Percentiles rank a stretch among this genome's conserved stretches.
Evolutionary conservation across 106 monocot species (phyloP).

Genomic region (Platanthera zijinensis): DNA sequence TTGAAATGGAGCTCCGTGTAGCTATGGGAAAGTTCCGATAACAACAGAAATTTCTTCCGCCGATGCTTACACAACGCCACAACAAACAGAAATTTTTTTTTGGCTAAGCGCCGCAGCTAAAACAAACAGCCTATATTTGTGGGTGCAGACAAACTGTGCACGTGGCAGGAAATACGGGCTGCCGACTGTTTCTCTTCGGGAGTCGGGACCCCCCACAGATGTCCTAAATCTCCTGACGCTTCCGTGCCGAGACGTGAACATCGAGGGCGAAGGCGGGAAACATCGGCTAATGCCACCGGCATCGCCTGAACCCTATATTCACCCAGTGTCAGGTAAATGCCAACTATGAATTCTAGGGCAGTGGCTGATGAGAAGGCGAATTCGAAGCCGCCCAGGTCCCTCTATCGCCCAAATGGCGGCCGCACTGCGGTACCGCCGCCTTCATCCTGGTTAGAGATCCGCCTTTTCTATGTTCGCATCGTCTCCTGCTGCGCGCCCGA

Average conservation of each 20-base stretch:
- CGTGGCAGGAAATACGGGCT: too few species aligned
- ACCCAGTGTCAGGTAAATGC: neutral
- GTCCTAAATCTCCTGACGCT: too few species aligned
- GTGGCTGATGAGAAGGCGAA: neutral
- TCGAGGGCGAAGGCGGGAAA: neutral
- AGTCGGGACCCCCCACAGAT: neutral
- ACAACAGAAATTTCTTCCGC: too few species aligned
- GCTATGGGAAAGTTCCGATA: too few species aligned
- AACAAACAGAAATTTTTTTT: too few species aligned
- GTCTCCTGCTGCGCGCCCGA: constrained; percentile 33
- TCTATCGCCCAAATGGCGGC: neutral
- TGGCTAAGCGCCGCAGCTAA: too few species aligned
- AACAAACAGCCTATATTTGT: too few species aligned
- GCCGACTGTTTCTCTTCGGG: too few species aligned
- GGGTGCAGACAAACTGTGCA: too few species aligned
- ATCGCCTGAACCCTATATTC: neutral
- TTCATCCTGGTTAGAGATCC: constrained; percentile 68
- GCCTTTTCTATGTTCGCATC: constrained; percentile 73
- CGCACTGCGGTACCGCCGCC: neutral
- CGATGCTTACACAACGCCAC: too few species aligned
- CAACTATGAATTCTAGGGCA: neutral
- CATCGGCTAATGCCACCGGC: constrained; percentile 1
- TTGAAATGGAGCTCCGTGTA: too few species aligned
- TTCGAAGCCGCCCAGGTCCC: too few species aligned
- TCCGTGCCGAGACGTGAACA: neutral